Evolutionary conservation across 495 filamentous ascomycete species (phyloP), one percentile per base, ranked within the genome.

Genomic region (Xylona heveae): DNA sequence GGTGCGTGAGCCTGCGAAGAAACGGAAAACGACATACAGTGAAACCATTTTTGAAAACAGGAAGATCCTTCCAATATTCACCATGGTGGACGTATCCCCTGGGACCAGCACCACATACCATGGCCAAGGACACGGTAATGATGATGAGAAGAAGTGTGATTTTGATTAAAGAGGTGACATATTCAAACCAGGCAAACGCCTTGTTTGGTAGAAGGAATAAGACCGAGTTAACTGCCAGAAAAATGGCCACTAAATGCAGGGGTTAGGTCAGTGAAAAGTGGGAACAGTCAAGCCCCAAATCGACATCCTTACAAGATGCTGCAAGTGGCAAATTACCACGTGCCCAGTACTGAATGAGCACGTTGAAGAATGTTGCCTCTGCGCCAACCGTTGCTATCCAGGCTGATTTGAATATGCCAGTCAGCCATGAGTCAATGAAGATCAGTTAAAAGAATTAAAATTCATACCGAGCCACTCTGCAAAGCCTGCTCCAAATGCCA

Each of bases 321-420:
- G 36, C 39, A 30, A 39, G 32, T 16, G 34, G 34, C 5, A 42
- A 24, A 21, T 30, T n/a, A 8, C 38, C 40, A 8, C 36, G 28
- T 8, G 38, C 38, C 46, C 44, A 59, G 31, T 46, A 57, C 47
- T 26, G 51, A 44, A 28, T 49, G 36, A 13, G 36, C 41, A 30
- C 51, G 47, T 41, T 51, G 54, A 39, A 57, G 54, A 26, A 56
- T 33, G 54, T 50, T 45, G 40, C 54, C 45, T 54, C 53, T 47
- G 40, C 4, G 25, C 8, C 10, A 12, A 38, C 44, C 18, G 48
- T 38, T 2, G 48, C 28, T 23, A 30, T 45, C 36, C 30, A 33
- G 17, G 23, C 23, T 8, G 13, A 25, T n/a, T n/a, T n/a, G n/a
- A n/a, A n/a, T n/a, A n/a, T n/a, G n/a, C n/a, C n/a, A n/a, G n/a